A percentile compares a stretch with the other conserved stretches of the same genome.
These are phyloP conservation scores for Terfezia claveryi DNA, from an alignment of 495 filamentous ascomycete genomes.

Conservation along the genomic window DNA sequence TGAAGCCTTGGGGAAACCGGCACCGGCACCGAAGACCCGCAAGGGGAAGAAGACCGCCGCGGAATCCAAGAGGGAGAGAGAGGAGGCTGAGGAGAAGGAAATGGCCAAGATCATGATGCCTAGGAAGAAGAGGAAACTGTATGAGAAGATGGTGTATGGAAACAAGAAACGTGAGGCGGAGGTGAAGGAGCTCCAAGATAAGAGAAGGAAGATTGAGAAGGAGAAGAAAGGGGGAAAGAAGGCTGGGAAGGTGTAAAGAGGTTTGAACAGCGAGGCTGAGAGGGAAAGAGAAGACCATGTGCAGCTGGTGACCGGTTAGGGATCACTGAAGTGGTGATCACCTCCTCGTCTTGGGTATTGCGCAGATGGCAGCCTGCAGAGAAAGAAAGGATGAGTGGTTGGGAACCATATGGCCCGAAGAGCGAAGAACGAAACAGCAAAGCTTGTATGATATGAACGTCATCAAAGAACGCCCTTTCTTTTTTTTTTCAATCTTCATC, in stretches of 20 bases:
- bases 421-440: too few relatives aligned
- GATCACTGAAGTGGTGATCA: too few relatives aligned
- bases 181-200: constrained; percentile 47
- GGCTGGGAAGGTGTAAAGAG: not conserved
- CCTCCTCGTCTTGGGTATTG: too few relatives aligned
- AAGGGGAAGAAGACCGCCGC: constrained; percentile 35
- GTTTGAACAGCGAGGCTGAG: too few relatives aligned
- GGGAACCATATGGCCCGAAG: too few relatives aligned
- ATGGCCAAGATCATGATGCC: constrained; percentile 82
- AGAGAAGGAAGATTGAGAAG: constrained; percentile 78
- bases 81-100: constrained; percentile 67
- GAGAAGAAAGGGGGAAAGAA: constrained; percentile 15
- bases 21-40: constrained; percentile 30
- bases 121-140: constrained; percentile 71
- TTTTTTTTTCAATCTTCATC: too few relatives aligned
- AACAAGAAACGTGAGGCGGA: constrained; percentile 69
- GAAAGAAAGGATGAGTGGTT: too few relatives aligned
- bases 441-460: too few relatives aligned
- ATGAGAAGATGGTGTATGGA: constrained; percentile 79
- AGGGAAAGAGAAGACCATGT: too few relatives aligned
- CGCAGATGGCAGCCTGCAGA: too few relatives aligned
- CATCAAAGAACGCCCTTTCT: too few relatives aligned
- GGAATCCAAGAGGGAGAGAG: constrained; percentile 34
- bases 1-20: constrained; percentile 39
- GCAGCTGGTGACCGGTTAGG: too few relatives aligned